Evolutionary conservation across 202 grass and related monocot genomes (phyloP).

Genomic region (Cymbopogon flexuosus): DNA sequence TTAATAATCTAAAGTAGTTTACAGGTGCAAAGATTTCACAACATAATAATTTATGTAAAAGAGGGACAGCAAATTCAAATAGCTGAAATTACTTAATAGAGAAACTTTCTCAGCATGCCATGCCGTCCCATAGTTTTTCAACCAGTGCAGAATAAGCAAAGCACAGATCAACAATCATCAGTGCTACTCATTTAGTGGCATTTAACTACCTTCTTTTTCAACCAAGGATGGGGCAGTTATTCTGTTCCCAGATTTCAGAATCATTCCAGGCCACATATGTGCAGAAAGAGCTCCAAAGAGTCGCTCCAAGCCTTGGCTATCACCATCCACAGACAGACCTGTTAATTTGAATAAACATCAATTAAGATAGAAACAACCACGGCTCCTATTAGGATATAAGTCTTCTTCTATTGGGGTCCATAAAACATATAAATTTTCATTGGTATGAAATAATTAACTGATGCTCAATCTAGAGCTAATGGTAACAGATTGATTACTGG

Average conservation of each 20-base stretch:
- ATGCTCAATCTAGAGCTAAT: background rate
- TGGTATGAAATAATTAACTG: background rate
- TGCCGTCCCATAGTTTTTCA: slow-evolving; percentile 13
- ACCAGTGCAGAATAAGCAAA: slow-evolving; percentile 13
- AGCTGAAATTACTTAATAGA: background rate
- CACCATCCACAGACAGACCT: slow-evolving; percentile 89
- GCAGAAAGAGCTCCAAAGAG: slow-evolving; percentile 81
- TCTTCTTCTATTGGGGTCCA: background rate
- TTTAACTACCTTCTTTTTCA: slow-evolving; percentile 69
- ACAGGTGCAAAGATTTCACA: background rate
- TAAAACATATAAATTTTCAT: slow-evolving; percentile 15
- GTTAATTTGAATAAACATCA: background rate
- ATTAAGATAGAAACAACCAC: background rate
- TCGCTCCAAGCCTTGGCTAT: slow-evolving; percentile 90
- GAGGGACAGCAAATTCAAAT: background rate
- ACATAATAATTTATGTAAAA: background rate
- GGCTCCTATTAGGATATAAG: background rate
- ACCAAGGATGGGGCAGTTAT: slow-evolving; percentile 55
- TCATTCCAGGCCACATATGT: slow-evolving; percentile 98
- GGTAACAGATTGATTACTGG: background rate
- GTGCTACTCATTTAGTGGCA: background rate
- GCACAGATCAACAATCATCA: background rate
- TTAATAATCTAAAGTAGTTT: background rate
- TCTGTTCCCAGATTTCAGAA: slow-evolving; percentile 83
- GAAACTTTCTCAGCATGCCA: slow-evolving; percentile 7